phyloP scores from a whole-genome alignment of 2,329 filamentous ascomycete genomes.

The Raffaelea deltoideospora region DNA sequence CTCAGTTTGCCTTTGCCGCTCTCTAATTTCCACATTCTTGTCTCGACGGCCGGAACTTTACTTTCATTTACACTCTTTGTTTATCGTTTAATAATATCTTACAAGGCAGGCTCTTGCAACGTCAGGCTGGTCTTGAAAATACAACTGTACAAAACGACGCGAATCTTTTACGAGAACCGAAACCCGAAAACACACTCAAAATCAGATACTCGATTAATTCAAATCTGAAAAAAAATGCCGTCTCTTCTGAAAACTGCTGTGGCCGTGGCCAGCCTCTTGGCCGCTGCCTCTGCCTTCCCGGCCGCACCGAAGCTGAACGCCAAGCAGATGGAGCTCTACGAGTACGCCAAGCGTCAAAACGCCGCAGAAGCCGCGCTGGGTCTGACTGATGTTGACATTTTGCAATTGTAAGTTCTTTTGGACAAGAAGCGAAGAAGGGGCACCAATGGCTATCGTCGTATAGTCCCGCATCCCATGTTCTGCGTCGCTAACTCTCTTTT shows the following conservation, averaged over 20 bases:
- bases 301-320: slow-evolving; percentile 24
- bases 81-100: slow-evolving; percentile 13
- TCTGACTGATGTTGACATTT: slow-evolving; percentile 37
- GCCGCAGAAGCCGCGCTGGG: slow-evolving; percentile 28
- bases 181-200: slow-evolving; percentile 11
- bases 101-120: slow-evolving; percentile 17
- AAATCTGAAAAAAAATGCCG: no score
- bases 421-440: no score
- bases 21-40: no score
- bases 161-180: no score
- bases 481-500: background rate
- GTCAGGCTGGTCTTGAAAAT: slow-evolving; percentile 24
- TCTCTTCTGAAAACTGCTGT: slow-evolving; percentile 28
- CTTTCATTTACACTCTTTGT: background rate
- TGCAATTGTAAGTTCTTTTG: slow-evolving; percentile 36
- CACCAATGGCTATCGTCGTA: no score
- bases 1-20: no score
- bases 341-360: slow-evolving; percentile 34
- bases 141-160: no score
- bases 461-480: no score
- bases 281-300: slow-evolving; percentile 31
- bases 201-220: slow-evolving; percentile 11
- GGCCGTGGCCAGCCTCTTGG: slow-evolving; percentile 28
- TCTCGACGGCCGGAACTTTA: no score
- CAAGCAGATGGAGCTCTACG: slow-evolving; percentile 29